Base-by-base conservation (phyloP, 2,329 filamentous ascomycete genomes). In the Albophoma yamanashiensis region DNA sequence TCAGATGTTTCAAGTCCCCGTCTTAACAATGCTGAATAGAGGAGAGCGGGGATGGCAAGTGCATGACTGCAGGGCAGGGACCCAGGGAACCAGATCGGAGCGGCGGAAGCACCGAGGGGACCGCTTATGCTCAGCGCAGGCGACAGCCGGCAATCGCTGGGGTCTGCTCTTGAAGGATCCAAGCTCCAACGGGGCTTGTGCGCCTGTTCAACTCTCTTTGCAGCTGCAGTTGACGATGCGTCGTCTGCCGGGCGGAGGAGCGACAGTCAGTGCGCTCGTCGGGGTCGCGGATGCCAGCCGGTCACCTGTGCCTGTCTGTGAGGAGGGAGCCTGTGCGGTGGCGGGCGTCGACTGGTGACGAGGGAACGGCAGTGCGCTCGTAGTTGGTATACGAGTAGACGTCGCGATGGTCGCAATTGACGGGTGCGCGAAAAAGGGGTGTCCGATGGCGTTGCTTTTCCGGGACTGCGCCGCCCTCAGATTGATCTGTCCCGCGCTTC, bases 1-100 rank as follows among this genome's bases (percentile, higher is more conserved):
- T 61, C 27, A 50, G 50, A 47, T 58, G 63, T 66, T 65, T 64
- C 62, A 63, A 62, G 64, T 61, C 59, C 56, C 59, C 59, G 59
- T 61, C 58, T 59, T 58, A 55, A 59, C 43, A 61, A 61, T 63
- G 62, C 63, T 62, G 38, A 55, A 56, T 22, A 55, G 43, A 60
- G 53, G 45, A 60, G 55, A 61, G 59, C 59, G 58, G 62, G 60
- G 60, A 61, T 58, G 40, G 58, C 59, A 55, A 36, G 57, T 45
- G 61, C 64, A 64, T 61, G 43, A 56, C 57, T 17, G 22, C 36
- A 43, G 56, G 57, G 27, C 52, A 62, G 57, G 40, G 56, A 27
- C 40, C 40, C 31, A 56, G n/a, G 39, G 15, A 59, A 20, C 27
- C 4, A 52, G 52, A 59, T 40, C 59, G 31, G 39, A 36, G n/a